Evolutionary conservation across 2,329 filamentous ascomycete species (phyloP), one percentile per base, ranked within the genome.

Genomic region (Cordyceps cateniannulata): DNA sequence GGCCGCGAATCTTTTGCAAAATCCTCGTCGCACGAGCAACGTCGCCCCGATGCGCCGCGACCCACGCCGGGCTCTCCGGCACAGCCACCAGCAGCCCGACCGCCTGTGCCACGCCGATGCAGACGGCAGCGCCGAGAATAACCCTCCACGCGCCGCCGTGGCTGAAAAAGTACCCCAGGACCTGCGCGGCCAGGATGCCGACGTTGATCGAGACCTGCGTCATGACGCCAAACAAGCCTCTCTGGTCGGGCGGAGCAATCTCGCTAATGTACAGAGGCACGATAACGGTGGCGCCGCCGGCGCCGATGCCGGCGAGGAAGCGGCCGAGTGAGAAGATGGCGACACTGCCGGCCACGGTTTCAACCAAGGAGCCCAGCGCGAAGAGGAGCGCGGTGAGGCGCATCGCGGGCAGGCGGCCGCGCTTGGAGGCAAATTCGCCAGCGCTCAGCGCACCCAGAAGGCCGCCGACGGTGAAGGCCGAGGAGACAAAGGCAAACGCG

Each of bases 251-350:
- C 4, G 93, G 95, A 0, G 93, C 88, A 27, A 97, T 84, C 74
- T 99, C 95, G 50, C 91, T 93, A 66, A 99, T 91, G 77, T 96
- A 99, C 22, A 99, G 84, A 0, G 95, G 95, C 3, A 96, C 92
- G 40, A 97, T 90, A 22, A 99, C 95, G 3, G 95, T 93, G 1
- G 92, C 85, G 2, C 92, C 91, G 24, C 95, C 95, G 6, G 92
- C 92, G 7, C 90, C 93, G 1, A 96, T 71, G 12, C 95, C 95
- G 9, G 90, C 88, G 16, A 98, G 71, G 24, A 96, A 78, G 24
- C 95, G 84, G 5, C 93, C 95, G 18, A 90, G 64, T 0, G 84
- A 83, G 74, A 99, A 79, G 32, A 89, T 71, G 3, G 81, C 74
- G 20, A 96, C 87, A 44, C 81, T 85, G 3, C 80, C 77, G 0